Conservation (phyloP, 2,329 filamentous ascomycete genomes). For the Apiospora marii region DNA sequence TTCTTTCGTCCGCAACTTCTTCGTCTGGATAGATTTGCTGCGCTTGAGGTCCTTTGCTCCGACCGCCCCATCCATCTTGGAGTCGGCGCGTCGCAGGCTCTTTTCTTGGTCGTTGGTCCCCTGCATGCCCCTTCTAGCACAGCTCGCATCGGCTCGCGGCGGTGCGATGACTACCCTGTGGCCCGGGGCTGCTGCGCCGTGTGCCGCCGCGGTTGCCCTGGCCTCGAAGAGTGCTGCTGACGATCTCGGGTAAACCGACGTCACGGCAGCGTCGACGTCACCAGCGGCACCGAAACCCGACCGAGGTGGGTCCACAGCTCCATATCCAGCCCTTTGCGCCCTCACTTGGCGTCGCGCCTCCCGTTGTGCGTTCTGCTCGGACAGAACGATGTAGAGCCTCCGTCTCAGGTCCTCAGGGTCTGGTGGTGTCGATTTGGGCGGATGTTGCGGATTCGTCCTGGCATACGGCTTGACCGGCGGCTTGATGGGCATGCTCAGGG, state of each 20-base stretch:
- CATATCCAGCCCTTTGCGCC: conserved; percentile 28
- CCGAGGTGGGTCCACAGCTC: conserved; percentile 25
- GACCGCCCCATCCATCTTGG: conserved; percentile 20
- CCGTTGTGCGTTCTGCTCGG: conserved; percentile 55
- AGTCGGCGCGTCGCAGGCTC: neutral
- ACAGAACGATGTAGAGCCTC: conserved; percentile 58
- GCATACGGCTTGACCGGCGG: neutral
- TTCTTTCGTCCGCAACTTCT: conserved; percentile 14
- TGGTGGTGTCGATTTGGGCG: conserved; percentile 47
- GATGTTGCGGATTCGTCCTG: conserved; percentile 24
- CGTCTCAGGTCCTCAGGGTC: conserved; percentile 64
- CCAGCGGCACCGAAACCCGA: conserved; percentile 18
- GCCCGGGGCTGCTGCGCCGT: neutral
- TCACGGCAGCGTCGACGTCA: conserved; percentile 10
- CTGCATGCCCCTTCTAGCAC: neutral
- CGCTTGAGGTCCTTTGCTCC: conserved; percentile 28
- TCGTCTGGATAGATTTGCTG: conserved; percentile 28
- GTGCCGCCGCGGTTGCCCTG: neutral
- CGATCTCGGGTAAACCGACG: neutral
- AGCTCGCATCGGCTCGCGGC: neutral
- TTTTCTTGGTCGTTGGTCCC: neutral
- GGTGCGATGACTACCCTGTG: conserved; percentile 5
- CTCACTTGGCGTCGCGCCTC: conserved; percentile 38
- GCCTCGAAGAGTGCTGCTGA: neutral
- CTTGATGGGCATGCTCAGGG: neutral